Evolutionary conservation across 257 asterid species (phyloP).

Genomic region (Striga asiatica): DNA sequence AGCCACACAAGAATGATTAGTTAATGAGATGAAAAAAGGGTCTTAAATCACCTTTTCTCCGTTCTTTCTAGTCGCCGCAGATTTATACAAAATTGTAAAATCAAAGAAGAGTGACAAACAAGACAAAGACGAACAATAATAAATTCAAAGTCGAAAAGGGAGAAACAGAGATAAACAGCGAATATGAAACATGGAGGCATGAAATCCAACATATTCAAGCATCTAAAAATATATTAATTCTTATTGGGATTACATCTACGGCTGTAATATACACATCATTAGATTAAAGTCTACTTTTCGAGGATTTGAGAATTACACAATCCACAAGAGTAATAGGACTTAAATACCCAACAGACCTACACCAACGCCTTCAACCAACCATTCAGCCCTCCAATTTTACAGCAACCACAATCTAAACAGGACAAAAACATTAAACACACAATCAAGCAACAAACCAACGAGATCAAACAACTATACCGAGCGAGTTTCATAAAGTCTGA

Average conservation of each 20-base stretch:
- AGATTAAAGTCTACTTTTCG: too few relatives aligned
- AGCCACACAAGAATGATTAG: too few relatives aligned
- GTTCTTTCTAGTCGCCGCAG: neutral
- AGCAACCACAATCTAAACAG: neutral
- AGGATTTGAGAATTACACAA: too few relatives aligned
- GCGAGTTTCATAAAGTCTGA: conserved; percentile 73
- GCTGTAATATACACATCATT: neutral
- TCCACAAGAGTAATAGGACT: neutral
- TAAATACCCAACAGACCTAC: neutral
- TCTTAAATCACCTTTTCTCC: neutral
- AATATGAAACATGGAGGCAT: neutral
- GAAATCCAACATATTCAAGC: neutral
- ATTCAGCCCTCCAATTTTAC: neutral
- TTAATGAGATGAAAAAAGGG: too few relatives aligned
- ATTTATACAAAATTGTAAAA: neutral
- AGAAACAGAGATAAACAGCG: neutral
- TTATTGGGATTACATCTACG: neutral
- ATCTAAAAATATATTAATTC: neutral
- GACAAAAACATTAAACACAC: conserved; percentile 7
- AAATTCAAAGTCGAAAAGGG: neutral
- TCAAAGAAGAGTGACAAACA: neutral
- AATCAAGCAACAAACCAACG: conserved; percentile 12
- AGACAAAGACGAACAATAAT: neutral
- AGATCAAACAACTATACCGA: conserved; percentile 50
- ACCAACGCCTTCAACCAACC: neutral